Conservation (phyloP, 2,329 filamentous ascomycete genomes). For the Aspergillus sp. region DNA sequence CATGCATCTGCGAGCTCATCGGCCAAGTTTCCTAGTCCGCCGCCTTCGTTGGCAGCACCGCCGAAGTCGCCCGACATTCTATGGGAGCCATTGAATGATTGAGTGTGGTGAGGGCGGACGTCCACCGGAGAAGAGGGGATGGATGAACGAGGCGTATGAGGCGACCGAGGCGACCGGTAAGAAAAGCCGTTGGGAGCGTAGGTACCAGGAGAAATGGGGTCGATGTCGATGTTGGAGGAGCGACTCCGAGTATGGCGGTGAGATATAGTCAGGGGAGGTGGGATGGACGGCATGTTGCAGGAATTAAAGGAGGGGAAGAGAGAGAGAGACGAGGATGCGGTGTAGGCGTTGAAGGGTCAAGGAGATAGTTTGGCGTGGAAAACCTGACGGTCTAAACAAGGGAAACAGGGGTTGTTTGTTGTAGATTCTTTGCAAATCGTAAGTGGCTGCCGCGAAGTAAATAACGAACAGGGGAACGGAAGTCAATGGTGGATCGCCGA, state of each 20-base stretch:
- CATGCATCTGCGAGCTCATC: constrained; percentile 65
- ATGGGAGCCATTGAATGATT: constrained; percentile 37
- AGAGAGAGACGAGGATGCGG: background rate
- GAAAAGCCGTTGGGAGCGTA: constrained; percentile 35
- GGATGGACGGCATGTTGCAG: constrained; percentile 32
- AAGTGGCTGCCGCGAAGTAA: constrained; percentile 9
- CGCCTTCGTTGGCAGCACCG: constrained; percentile 33
- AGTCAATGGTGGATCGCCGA: constrained; percentile 12
- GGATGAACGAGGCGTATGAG: constrained; percentile 39
- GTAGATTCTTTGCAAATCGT: background rate
- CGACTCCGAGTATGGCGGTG: constrained; percentile 38
- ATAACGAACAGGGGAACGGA: constrained; percentile 5
- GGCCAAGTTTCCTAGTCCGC: constrained; percentile 62
- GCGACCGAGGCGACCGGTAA: constrained; percentile 36
- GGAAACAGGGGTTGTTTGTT: constrained; percentile 3
- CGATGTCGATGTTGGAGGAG: constrained; percentile 41
- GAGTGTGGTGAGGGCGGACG: constrained; percentile 39
- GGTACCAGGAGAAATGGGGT: constrained; percentile 37
- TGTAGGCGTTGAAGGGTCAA: background rate
- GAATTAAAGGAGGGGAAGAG: constrained; percentile 13
- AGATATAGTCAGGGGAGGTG: constrained; percentile 40
- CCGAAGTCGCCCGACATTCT: constrained; percentile 45
- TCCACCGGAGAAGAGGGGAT: constrained; percentile 43
- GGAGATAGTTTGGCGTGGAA: background rate
- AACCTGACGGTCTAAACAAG: background rate